Conservation (phyloP, 305 asterid genomes). For the Fraxinus albicans region DNA sequence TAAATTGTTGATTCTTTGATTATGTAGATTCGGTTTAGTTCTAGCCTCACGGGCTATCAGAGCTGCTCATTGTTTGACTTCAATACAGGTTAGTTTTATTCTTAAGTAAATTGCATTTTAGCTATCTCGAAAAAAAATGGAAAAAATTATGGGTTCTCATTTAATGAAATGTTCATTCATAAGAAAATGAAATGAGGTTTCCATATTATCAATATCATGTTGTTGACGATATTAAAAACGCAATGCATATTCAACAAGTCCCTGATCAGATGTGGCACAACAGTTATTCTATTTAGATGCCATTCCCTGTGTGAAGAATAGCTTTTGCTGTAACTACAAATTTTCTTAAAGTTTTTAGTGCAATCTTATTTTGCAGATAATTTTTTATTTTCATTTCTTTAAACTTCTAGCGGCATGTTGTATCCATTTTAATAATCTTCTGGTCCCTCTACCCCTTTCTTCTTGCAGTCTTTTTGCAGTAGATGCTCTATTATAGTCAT, state of each 20-base stretch:
- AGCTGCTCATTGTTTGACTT: constrained; percentile 98
- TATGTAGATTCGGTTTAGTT: constrained; percentile 77
- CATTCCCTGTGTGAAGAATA: neutral
- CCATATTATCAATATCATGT: neutral
- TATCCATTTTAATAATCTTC: neutral
- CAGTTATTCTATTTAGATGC: neutral
- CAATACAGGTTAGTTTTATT: constrained; percentile 76
- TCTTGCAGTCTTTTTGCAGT: neutral
- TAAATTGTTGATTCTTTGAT: constrained; percentile 23
- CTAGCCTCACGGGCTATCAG: constrained; percentile 84
- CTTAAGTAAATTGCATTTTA: neutral
- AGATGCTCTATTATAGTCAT: neutral
- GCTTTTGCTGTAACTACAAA: neutral
- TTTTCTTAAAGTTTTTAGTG: neutral
- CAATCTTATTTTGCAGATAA: neutral
- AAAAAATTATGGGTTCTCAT: neutral
- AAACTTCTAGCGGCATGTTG: neutral
- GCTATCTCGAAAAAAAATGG: neutral
- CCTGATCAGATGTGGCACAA: neutral
- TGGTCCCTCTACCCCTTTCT: neutral
- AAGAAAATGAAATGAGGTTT: neutral
- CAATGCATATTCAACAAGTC: neutral
- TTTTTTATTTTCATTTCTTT: neutral
- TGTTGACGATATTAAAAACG: neutral
- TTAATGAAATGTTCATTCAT: neutral